Evolutionary conservation across 768 basidiomycete species (phyloP).

Genomic region (Lactarius pseudohatsudake): DNA sequence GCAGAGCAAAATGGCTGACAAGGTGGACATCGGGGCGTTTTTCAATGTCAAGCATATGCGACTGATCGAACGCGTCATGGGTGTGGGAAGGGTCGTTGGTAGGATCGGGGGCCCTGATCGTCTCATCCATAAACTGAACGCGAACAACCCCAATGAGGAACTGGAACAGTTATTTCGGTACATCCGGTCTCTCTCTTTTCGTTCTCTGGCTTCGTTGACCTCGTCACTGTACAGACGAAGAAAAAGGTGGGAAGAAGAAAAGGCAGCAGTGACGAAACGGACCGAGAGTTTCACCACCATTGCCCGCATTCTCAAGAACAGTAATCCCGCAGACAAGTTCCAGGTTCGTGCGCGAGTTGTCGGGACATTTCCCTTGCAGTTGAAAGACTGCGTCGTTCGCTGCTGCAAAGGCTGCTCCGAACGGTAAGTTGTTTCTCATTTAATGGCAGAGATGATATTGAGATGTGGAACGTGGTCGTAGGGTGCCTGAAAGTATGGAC

Average conservation of each 20-base stretch:
- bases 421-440: constrained; percentile 5
- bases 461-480: constrained; percentile 2
- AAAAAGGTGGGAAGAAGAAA: constrained; percentile 14
- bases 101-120: constrained; percentile 28
- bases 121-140: constrained; percentile 26
- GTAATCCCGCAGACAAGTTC: constrained; percentile 17
- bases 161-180: constrained; percentile 20
- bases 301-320: constrained; percentile 9
- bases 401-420: constrained; percentile 23
- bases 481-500: constrained; percentile 11
- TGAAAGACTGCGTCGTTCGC: constrained; percentile 22
- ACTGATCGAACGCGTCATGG: constrained; percentile 18
- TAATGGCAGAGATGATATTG: background rate
- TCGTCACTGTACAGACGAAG: constrained; percentile 12
- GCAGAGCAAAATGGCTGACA: constrained; percentile 26
- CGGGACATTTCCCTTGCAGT: constrained; percentile 21
- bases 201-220: background rate
- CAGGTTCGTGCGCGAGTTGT: constrained; percentile 26
- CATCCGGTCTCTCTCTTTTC: background rate
- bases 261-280: background rate
- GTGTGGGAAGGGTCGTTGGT: constrained; percentile 20
- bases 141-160: constrained; percentile 19
- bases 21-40: constrained; percentile 20
- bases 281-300: constrained; percentile 21
- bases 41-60: constrained; percentile 27